Conservation (phyloP, 768 basidiomycete genomes). For the Amanita subjunquillea region DNA sequence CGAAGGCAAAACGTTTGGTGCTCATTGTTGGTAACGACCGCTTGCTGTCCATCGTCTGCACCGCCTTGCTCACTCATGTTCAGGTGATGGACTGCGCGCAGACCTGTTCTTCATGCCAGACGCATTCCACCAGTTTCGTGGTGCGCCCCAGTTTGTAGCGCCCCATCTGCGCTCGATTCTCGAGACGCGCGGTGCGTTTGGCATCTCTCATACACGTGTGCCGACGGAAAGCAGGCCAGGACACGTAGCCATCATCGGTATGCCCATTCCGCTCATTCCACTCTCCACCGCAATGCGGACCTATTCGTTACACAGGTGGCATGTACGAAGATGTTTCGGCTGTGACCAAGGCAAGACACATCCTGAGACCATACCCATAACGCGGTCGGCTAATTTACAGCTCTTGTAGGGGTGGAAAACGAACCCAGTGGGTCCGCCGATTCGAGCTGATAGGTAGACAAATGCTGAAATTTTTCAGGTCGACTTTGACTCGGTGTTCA, state of each 20-base stretch:
- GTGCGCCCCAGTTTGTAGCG: constrained; percentile 51
- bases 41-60: not conserved
- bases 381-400: constrained; percentile 7
- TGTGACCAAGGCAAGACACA: constrained; percentile 58
- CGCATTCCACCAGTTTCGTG: constrained; percentile 40
- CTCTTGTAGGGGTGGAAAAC: constrained; percentile 68
- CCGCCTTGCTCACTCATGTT: not conserved
- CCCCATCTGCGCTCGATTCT: constrained; percentile 65
- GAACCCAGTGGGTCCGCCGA: constrained; percentile 48
- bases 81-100: constrained; percentile 78
- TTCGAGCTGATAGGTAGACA: constrained; percentile 8
- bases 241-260: constrained; percentile 82
- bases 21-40: constrained; percentile 58
- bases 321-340: constrained; percentile 91
- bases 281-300: not conserved
- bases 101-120: constrained; percentile 65
- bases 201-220: constrained; percentile 77
- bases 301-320: constrained; percentile 33
- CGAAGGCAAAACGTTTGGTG: constrained; percentile 61
- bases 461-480: constrained; percentile 27
- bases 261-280: constrained; percentile 3
- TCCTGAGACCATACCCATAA: not conserved
- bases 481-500: constrained; percentile 84
- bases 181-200: constrained; percentile 63
- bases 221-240: constrained; percentile 86